Evolutionary conservation across 257 asterid genomes (phyloP).

Genomic region (Primulina eburnea): DNA sequence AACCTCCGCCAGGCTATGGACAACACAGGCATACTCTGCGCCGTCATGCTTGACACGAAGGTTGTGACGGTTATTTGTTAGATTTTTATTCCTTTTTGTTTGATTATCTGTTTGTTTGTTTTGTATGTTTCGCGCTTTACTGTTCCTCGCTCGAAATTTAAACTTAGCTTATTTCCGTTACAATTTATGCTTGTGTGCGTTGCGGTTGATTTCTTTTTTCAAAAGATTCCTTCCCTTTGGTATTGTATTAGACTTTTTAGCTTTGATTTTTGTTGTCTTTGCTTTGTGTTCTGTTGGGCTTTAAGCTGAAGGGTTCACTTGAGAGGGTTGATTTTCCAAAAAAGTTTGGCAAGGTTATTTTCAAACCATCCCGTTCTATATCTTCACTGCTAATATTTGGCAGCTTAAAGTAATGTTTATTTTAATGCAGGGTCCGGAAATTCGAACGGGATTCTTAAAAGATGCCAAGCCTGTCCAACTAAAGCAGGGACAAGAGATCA

Average conservation of each 20-base stretch:
- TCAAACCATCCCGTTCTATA: too few species aligned
- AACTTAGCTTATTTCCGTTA: neutral
- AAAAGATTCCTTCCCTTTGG: neutral
- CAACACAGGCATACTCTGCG: neutral
- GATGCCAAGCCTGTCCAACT: neutral
- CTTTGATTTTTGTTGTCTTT: neutral
- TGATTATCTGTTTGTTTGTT: neutral
- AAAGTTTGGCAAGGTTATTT: too few species aligned
- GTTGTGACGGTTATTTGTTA: neutral
- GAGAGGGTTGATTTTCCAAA: too few species aligned
- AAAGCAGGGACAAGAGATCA: slow-evolving; percentile 1
- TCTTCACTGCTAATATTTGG: neutral
- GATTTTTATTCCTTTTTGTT: neutral
- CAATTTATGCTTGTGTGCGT: neutral
- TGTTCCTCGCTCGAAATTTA: neutral
- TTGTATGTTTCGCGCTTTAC: too few species aligned
- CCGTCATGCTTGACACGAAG: neutral
- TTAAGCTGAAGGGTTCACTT: neutral
- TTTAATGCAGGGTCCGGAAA: neutral
- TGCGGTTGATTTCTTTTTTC: neutral
- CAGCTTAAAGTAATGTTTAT: neutral
- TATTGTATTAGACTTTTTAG: neutral
- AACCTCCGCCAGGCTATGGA: slow-evolving; percentile 6
- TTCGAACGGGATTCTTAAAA: slow-evolving; percentile 1
- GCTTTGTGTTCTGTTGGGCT: neutral